Percentiles rank a stretch among this genome's conserved stretches.
These are phyloP conservation scores for Parietichytrium sp. DNA, from an alignment of 108 stramenopile genomes.

Conservation along the genomic window DNA sequence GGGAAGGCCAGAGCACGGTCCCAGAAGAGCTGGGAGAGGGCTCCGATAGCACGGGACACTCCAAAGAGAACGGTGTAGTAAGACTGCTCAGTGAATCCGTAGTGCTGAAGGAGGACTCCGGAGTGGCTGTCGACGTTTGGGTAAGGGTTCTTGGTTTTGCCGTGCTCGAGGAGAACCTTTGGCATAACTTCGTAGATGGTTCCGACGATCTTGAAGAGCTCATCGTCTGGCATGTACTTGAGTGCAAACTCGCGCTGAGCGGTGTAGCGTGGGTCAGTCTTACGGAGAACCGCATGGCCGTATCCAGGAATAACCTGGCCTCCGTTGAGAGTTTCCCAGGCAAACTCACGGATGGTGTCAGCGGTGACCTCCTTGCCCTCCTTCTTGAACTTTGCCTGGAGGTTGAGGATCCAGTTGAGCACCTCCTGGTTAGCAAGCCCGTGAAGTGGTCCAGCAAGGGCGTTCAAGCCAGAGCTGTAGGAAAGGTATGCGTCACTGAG, in stretches of 20 bases:
- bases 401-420: slow-evolving; percentile 88
- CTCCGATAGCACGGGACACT: slow-evolving; percentile 93
- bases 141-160: slow-evolving; percentile 98
- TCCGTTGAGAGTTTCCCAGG: slow-evolving; percentile 97
- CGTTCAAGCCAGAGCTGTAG: slow-evolving; percentile 92
- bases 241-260: slow-evolving; percentile 98
- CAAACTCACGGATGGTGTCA: slow-evolving; percentile 96
- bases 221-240: slow-evolving; percentile 97
- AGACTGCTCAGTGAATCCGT: slow-evolving; percentile 95
- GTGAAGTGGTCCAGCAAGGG: slow-evolving; percentile 95
- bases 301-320: slow-evolving; percentile 99
- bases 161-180: slow-evolving; percentile 94
- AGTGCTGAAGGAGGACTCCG: slow-evolving; percentile 97
- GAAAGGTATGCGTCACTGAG: slow-evolving; percentile 90
- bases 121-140: slow-evolving; percentile 98
- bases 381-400: slow-evolving; percentile 83
- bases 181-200: slow-evolving; percentile 98
- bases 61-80: slow-evolving; percentile 99
- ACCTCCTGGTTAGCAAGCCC: slow-evolving; percentile 99
- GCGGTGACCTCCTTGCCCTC: slow-evolving; percentile 91
- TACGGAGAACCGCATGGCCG: slow-evolving; percentile 96
- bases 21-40: slow-evolving; percentile 95
- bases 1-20: slow-evolving; percentile 98
- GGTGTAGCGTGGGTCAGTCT: slow-evolving; percentile 98
- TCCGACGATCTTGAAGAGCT: slow-evolving; percentile 95